phyloP scores from a whole-genome alignment of 1,284 basidiomycete genomes.

The Grifola frondosa region DNA sequence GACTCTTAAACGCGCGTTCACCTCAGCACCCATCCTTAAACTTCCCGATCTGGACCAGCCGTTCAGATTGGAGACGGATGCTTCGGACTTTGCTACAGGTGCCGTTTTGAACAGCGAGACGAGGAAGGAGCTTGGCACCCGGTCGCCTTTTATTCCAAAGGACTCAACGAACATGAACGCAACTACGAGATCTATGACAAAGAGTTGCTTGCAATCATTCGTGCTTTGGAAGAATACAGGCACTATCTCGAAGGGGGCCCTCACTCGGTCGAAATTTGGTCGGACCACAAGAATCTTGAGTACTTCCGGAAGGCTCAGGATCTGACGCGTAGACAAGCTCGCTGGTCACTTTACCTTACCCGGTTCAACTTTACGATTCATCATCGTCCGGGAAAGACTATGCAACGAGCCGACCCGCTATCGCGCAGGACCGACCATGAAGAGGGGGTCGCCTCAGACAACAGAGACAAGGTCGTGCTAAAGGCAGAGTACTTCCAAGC shows the following conservation, averaged over 20 bases:
- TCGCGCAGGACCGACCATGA: slow-evolving; percentile 38
- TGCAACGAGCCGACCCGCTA: slow-evolving; percentile 38
- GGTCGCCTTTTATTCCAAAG: no score
- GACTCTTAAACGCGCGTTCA: no score
- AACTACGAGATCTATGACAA: slow-evolving; percentile 41
- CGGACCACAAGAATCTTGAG: slow-evolving; percentile 45
- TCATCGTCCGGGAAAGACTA: slow-evolving; percentile 38
- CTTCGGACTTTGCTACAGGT: no score
- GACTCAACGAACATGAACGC: no score
- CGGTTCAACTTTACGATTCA: slow-evolving; percentile 37
- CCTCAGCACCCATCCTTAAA: no score
- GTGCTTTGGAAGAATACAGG: slow-evolving; percentile 31
- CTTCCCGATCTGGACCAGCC: no score
- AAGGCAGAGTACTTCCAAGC: no score
- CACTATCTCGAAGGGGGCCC: slow-evolving; percentile 28
- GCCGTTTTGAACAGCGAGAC: no score
- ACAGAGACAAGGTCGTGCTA: no score
- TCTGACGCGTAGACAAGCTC: slow-evolving; percentile 38
- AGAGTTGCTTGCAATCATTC: slow-evolving; percentile 37
- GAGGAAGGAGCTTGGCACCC: no score
- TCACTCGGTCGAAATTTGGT: slow-evolving; percentile 18
- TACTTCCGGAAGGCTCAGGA: slow-evolving; percentile 38
- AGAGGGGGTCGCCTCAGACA: slow-evolving; percentile 31
- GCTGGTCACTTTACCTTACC: slow-evolving; percentile 39
- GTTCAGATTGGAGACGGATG: no score